Conservation (phyloP, 2,329 filamentous ascomycete genomes). For the Tolypocladium endophyticum region DNA sequence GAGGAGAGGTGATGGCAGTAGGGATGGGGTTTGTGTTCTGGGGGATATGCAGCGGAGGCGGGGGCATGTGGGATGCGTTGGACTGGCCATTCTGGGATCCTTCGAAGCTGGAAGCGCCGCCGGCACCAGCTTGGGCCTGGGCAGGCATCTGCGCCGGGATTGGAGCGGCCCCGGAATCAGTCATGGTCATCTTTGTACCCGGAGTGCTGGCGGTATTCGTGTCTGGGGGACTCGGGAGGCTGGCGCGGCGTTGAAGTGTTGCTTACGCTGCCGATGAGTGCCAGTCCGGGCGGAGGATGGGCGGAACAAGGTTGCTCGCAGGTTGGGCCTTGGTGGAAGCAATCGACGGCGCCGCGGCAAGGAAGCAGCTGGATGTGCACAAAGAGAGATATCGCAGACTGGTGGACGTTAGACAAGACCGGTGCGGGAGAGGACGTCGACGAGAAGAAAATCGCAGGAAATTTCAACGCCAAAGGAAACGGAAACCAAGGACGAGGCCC, state of each 20-base stretch:
- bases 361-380: neutral
- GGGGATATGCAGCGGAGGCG: constrained; percentile 84
- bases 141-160: constrained; percentile 57
- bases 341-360: neutral
- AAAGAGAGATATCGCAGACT: neutral
- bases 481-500: constrained; percentile 4
- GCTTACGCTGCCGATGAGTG: neutral
- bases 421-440: constrained; percentile 1
- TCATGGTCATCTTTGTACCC: constrained; percentile 45
- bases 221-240: too few relatives aligned
- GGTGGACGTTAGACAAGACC: neutral
- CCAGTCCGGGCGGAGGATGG: neutral
- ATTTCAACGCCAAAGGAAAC: constrained; percentile 2
- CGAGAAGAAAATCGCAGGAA: constrained; percentile 1
- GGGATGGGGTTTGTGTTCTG: constrained; percentile 95
- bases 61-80: constrained; percentile 71
- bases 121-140: constrained; percentile 57
- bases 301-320: constrained; percentile 3
- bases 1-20: constrained; percentile 80
- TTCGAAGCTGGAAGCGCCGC: constrained; percentile 54
- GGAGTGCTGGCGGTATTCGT: neutral
- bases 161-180: constrained; percentile 59
- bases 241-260: neutral
- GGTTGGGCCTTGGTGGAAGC: neutral
- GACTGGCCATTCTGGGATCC: constrained; percentile 59